Base-by-base conservation (phyloP, 2,329 filamentous ascomycete genomes). In the Tolypocladium capitatum region DNA sequence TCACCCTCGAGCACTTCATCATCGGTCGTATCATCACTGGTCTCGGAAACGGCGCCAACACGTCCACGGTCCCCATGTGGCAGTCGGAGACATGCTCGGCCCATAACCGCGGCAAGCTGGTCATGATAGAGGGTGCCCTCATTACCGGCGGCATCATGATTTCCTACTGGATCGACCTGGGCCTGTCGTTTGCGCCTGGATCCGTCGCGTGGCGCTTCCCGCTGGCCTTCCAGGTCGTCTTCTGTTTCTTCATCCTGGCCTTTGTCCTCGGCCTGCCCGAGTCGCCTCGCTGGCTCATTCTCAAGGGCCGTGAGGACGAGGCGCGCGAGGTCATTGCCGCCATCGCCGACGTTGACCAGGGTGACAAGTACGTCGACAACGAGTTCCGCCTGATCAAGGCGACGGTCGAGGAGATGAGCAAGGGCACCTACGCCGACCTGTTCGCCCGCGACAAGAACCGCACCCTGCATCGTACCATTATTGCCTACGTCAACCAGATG, bases 351-450 rank as follows among this genome's bases (percentile, higher is more conserved):
- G 63, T 76, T 43, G 74, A 75, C 7, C 56, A 59, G 3, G 73
- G 77, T 45, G 73, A 77, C n/a, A 74, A 75, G 2, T 79, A 71
- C 59, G 75, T 84, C 41, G 62, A 77, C 16, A 63, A 67, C 14
- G 78, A 83, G 56, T 79, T 75, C 58, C 66, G 68, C 41, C 74
- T 80, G 50, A 83, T 83, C 58, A 75, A 75, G 53, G 75, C 81
- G 46, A 78, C 84, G 1, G 81, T 85, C n/a, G 65, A 79, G n/a
- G 83, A 89, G 58, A 68, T 72, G 46, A 81, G 79, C 30, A 81
- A 83, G 46, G 71, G 76, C 4, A 75, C 71, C 2, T 83, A 75
- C 69, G 58, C 58, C 2, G 69, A 80, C 46, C 72, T 83, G 63
- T 81, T 83, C 56, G 72, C 67, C 13, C 69, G 76, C 8, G 72